Percentiles rank a stretch among this genome's conserved stretches.
Evolutionary conservation across 148 eudicot genomes (phyloP).

Genomic region (Mesembryanthemum crystallinum): DNA sequence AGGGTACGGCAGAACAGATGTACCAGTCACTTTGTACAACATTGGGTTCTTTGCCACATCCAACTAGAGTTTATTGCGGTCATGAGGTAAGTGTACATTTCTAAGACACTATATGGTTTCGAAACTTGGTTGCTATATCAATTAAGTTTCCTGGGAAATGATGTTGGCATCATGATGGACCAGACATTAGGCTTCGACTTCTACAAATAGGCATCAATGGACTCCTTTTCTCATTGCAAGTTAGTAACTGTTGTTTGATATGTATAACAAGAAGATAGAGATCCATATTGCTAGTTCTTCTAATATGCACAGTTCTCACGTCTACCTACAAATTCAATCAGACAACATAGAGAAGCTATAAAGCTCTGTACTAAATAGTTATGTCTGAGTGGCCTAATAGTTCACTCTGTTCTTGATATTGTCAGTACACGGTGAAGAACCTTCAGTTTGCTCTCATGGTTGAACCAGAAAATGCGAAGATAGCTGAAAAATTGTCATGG

Average conservation of each 20-base stretch:
- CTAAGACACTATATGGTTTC: background rate
- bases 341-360: background rate
- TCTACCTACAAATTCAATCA: background rate
- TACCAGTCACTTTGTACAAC: slow-evolving; percentile 85
- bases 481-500: slow-evolving; percentile 63
- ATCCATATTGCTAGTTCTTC: background rate
- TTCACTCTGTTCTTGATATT: slow-evolving; percentile 9
- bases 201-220: background rate
- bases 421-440: slow-evolving; percentile 89
- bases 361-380: background rate
- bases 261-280: background rate
- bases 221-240: background rate
- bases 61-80: slow-evolving; percentile 86
- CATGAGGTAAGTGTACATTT: slow-evolving; percentile 72
- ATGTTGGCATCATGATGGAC: no score
- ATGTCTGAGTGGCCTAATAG: slow-evolving; percentile 1
- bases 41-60: slow-evolving; percentile 80
- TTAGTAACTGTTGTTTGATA: background rate
- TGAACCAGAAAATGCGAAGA: slow-evolving; percentile 76
- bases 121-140: background rate
- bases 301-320: no score
- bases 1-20: slow-evolving; percentile 98
- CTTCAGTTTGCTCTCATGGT: slow-evolving; percentile 87
- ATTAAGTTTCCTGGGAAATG: background rate
- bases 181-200: background rate